phyloP scores from a whole-genome alignment of 2,329 filamentous ascomycete genomes.

The Elsinoe batatas region DNA sequence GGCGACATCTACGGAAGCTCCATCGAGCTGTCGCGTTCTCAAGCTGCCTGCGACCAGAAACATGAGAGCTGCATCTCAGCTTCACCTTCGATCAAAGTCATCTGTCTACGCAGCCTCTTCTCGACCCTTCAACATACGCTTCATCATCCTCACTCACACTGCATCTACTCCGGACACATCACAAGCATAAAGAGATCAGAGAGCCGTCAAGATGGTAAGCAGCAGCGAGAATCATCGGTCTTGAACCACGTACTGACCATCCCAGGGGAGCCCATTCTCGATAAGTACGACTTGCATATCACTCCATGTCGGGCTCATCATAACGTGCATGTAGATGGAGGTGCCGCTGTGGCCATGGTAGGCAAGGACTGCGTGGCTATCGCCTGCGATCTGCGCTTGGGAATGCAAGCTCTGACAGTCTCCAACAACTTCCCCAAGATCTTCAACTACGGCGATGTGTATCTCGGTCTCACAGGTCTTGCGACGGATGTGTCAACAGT shows the following conservation, averaged over 20 bases:
- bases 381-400: constrained; percentile 95
- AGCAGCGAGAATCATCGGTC: not conserved
- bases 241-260: constrained; percentile 18
- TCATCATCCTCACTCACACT: not conserved
- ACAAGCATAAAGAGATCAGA: too few relatives aligned
- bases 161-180: too few relatives aligned
- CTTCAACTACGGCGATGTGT: constrained; percentile 93
- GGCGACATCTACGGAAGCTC: not conserved
- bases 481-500: constrained; percentile 94
- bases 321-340: constrained; percentile 53
- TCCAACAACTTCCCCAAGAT: constrained; percentile 99
- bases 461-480: constrained; percentile 89
- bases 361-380: constrained; percentile 99
- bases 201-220: constrained; percentile 29
- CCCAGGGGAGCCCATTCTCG: constrained; percentile 79
- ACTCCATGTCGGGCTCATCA: not conserved
- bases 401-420: constrained; percentile 89
- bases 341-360: constrained; percentile 96
- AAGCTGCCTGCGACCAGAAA: constrained; percentile 12
- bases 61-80: not conserved
- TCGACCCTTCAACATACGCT: not conserved
- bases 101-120: not conserved
- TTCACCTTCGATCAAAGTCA: constrained; percentile 3
- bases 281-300: constrained; percentile 59
- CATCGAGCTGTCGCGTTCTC: constrained; percentile 13